Base-by-base conservation (phyloP, 2,329 filamentous ascomycete species). In the Septoria linicola region DNA sequence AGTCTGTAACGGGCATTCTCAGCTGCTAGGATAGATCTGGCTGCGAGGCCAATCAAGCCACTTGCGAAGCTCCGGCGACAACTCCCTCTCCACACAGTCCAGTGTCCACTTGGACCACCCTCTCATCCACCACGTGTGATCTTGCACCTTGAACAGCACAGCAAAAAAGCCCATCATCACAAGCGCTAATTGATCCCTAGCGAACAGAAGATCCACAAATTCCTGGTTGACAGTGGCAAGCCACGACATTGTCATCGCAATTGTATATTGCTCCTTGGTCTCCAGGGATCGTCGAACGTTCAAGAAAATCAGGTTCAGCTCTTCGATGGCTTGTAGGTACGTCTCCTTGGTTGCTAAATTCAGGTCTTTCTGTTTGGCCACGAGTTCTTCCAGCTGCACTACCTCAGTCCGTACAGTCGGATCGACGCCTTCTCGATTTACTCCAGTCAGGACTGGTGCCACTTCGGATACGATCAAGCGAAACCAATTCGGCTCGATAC, bases 11-110 rank as follows among this genome's bases (percentile, higher is more conserved):
- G 10, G 10, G 10, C 5, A 10, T 10, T 27, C 23, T 27, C 23
- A 27, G 23, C 23, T 27, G 31, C 13, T 34, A 5, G 31, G n/a
- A 13, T 7, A 34, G 11, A 34, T 34, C 11, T 34, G 31, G 14
- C 34, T 51, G 20, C 37, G 20, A 36, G 56, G 49, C 56, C 56
- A 59, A 8, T 49, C 47, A 10, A 49, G 42, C 56, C 53, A 59
- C 21, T 49, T 36, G 7, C 14, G 25, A 25, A 51, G 43, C 23
- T 41, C 39, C 21, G 23, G 17, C 5, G 40, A 21, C 8, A 58
- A 31, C 39, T 54, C 30, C 7, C 11, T 4, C 16, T 41, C 34
- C 3, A 54, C 49, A 41, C 53, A 48, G 8, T 56, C 48, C 34
- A 54, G 25, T 2, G 51, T 55, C 56, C 53, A 59, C n/a, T 41